Conservation (phyloP, 768 basidiomycete genomes). For the Hebeloma cylindrosporum region DNA sequence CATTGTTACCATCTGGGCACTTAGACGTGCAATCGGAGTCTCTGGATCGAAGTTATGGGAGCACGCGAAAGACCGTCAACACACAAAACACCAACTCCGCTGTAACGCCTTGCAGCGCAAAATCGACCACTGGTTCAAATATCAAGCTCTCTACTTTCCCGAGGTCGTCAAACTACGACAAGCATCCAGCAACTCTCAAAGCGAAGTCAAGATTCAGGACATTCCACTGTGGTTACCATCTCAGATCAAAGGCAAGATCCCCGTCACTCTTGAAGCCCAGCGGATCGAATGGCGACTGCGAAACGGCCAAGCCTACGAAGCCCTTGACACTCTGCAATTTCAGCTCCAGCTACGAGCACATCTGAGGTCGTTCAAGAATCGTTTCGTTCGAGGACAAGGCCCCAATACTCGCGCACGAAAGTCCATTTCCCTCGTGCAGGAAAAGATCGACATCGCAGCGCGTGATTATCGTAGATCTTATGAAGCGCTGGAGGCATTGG, state of each 20-base stretch:
- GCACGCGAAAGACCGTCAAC: conserved; percentile 16
- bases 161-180: background rate
- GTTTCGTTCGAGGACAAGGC: conserved; percentile 19
- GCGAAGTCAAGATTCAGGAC: conserved; percentile 7
- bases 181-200: background rate
- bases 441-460: conserved; percentile 13
- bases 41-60: conserved; percentile 6
- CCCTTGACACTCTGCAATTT: conserved; percentile 19
- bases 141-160: conserved; percentile 16
- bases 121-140: conserved; percentile 16
- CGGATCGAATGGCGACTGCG: conserved; percentile 23
- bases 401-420: conserved; percentile 24
- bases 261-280: background rate
- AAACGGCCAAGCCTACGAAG: conserved; percentile 26
- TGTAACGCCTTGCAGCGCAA: conserved; percentile 17
- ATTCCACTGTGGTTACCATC: conserved; percentile 25
- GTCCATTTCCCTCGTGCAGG: conserved; percentile 17
- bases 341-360: conserved; percentile 23
- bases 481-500: conserved; percentile 11
- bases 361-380: conserved; percentile 22
- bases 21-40: conserved; percentile 7
- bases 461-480: conserved; percentile 20
- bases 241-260: conserved; percentile 5
- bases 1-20: background rate
- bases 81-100: conserved; percentile 9